Evolutionary conservation across 2,329 filamentous ascomycete genomes (phyloP).

Genomic region (Aspergillus japonicus): DNA sequence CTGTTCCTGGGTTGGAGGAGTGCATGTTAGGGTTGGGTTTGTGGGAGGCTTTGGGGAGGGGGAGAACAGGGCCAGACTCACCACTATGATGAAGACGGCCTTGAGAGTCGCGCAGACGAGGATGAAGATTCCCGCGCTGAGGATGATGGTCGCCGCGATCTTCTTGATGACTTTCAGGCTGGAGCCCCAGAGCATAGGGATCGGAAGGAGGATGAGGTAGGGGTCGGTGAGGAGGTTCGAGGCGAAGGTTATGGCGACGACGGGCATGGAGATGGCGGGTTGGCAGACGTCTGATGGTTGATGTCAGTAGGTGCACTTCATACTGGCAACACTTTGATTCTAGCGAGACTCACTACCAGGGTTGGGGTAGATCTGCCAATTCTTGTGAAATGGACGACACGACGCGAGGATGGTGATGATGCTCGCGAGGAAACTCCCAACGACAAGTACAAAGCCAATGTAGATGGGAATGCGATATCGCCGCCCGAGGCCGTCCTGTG

Average conservation of each 20-base stretch:
- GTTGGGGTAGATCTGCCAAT: slow-evolving; percentile 59
- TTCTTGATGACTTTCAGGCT: slow-evolving; percentile 51
- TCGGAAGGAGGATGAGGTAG: slow-evolving; percentile 58
- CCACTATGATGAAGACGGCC: slow-evolving; percentile 48
- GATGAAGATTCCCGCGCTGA: slow-evolving; percentile 54
- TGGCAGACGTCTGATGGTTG: slow-evolving; percentile 43
- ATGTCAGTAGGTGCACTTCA: slow-evolving; percentile 5
- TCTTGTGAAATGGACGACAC: slow-evolving; percentile 52
- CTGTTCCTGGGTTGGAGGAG: slow-evolving; percentile 23
- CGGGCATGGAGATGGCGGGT: slow-evolving; percentile 48
- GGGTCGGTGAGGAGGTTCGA: slow-evolving; percentile 56
- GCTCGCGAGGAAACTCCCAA: slow-evolving; percentile 47
- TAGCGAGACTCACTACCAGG: slow-evolving; percentile 50
- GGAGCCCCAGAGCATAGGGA: slow-evolving; percentile 56
- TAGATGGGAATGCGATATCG: slow-evolving; percentile 42
- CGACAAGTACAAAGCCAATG: slow-evolving; percentile 51
- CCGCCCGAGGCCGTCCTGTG: slow-evolving; percentile 25
- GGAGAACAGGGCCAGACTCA: slow-evolving; percentile 15
- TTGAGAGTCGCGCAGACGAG: slow-evolving; percentile 54
- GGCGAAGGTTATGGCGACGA: slow-evolving; percentile 49
- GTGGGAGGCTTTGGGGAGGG: too few species aligned
- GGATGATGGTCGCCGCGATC: slow-evolving; percentile 50
- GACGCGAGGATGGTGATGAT: slow-evolving; percentile 50
- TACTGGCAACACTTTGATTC: neutral
- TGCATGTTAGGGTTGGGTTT: neutral